Percentiles rank a stretch among this genome's conserved stretches.
These are phyloP conservation scores for Noccaea caerulescens DNA, from an alignment of 345 rosid genomes.

Conservation along the genomic window DNA sequence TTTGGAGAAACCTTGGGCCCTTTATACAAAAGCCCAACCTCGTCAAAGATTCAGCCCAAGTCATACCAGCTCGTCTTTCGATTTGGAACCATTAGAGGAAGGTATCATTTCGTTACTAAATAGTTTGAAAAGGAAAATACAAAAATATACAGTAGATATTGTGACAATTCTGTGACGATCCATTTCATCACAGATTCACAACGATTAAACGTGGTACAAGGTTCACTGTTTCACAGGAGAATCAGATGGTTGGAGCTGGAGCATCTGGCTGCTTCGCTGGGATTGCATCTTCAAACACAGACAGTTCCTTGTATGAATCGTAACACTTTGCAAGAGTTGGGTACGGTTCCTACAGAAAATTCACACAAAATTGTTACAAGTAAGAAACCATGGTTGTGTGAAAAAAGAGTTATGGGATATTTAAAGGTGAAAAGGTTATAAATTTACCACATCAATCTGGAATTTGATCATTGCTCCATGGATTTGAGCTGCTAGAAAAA, in stretches of 20 bases:
- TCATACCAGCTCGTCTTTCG: too few species aligned
- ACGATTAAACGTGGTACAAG: not conserved
- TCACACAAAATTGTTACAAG: slow-evolving; percentile 39
- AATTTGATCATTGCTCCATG: slow-evolving; percentile 53
- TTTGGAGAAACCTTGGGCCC: not conserved
- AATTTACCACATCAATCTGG: slow-evolving; percentile 67
- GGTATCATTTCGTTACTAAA: too few species aligned
- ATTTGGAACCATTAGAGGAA: not conserved
- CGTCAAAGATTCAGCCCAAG: not conserved
- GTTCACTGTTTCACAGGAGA: not conserved
- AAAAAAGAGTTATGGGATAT: not conserved
- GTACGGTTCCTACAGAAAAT: slow-evolving; percentile 40
- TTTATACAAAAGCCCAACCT: too few species aligned
- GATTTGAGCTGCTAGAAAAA: slow-evolving; percentile 75
- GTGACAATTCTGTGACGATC: not conserved
- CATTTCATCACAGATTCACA: not conserved
- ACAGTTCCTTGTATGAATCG: slow-evolving; percentile 58
- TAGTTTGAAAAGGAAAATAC: too few species aligned
- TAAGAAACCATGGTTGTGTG: not conserved
- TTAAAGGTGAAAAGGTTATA: not conserved
- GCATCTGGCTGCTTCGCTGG: slow-evolving; percentile 52
- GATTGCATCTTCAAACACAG: slow-evolving; percentile 48
- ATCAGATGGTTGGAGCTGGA: slow-evolving; percentile 38
- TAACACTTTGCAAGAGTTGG: slow-evolving; percentile 63
- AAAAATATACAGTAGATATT: not conserved